Conservation (phyloP, 345 rosid species). For the Brassica rapa region DNA sequence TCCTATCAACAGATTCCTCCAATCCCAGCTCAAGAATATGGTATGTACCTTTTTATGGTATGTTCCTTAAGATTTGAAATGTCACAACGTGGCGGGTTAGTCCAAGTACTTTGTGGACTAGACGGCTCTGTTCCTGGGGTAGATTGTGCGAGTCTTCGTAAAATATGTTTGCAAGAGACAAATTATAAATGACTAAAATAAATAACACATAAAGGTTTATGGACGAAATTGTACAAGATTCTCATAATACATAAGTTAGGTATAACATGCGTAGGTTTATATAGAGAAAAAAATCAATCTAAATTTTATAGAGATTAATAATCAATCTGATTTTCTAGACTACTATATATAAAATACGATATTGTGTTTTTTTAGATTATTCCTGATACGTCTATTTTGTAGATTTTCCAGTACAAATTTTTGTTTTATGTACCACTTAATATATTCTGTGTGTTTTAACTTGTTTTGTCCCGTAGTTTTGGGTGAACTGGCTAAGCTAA, state of each 20-base stretch:
- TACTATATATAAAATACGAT: not conserved
- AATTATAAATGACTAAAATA: not conserved
- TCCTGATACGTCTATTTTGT: not conserved
- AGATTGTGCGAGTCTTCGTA: not conserved
- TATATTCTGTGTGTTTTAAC: not conserved
- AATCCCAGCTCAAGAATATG: conserved; percentile 51
- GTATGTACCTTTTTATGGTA: conserved; percentile 1
- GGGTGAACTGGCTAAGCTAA: not conserved
- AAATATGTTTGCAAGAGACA: not conserved
- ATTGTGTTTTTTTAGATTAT: not conserved
- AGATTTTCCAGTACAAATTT: not conserved
- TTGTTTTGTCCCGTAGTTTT: not conserved
- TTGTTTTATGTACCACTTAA: not conserved
- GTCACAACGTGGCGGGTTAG: not conserved
- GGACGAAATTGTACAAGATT: not conserved
- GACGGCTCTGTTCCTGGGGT: not conserved
- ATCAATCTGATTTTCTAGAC: not conserved
- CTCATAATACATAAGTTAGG: not conserved
- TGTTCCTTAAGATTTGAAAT: not conserved
- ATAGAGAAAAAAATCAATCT: not conserved
- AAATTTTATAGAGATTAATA: too few relatives aligned
- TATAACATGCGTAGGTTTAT: not conserved
- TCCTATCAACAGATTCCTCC: conserved; percentile 72
- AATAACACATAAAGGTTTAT: not conserved
- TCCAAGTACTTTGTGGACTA: not conserved